Conservation (phyloP, 2,329 filamentous ascomycete species). For the Aureobasidium namibiae region DNA sequence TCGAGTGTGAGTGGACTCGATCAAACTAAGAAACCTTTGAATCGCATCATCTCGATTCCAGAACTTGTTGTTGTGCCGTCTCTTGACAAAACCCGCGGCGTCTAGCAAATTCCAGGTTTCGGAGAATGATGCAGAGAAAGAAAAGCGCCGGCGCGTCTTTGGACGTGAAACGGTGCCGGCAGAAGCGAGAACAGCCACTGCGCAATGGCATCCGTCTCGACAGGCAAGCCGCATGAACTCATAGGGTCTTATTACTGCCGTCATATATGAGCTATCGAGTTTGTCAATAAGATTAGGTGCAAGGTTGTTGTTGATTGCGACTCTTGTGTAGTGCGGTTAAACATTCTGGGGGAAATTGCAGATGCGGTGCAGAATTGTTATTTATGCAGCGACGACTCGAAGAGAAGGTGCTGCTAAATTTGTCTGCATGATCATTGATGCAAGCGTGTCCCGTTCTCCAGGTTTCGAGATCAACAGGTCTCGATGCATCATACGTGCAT, state of each 20-base stretch:
- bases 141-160: neutral
- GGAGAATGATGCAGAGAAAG: neutral
- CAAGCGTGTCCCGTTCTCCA: neutral
- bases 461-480: neutral
- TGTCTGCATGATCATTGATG: neutral
- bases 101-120: neutral
- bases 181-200: neutral
- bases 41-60: neutral
- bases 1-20: neutral
- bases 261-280: neutral
- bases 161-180: constrained; percentile 1
- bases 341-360: neutral
- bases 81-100: neutral
- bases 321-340: neutral
- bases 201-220: neutral
- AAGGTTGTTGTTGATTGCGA: neutral
- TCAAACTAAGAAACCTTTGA: neutral
- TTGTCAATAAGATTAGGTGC: neutral
- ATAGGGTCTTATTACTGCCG: no score
- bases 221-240: neutral
- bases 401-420: neutral
- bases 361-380: neutral
- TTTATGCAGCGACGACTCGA: neutral
- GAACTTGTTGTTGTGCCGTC: neutral
- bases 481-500: neutral